Conservation (phyloP, 768 basidiomycete species). For the Termitomyces sp. region DNA sequence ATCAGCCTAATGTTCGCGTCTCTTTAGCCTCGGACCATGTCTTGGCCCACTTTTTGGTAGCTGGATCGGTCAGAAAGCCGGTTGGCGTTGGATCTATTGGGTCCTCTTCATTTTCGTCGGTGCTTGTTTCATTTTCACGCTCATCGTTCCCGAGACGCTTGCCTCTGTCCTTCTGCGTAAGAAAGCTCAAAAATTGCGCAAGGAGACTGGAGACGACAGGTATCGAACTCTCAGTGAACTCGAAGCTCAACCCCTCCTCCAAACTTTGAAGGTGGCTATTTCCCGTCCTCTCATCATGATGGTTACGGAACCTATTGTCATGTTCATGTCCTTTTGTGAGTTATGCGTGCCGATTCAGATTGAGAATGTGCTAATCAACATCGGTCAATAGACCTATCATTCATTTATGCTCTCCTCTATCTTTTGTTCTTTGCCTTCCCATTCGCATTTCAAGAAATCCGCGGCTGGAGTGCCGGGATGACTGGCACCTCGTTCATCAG, state of each 20-base stretch:
- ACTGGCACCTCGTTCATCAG: constrained; percentile 41
- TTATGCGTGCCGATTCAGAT: not conserved
- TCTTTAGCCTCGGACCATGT: constrained; percentile 37
- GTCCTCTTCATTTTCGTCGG: constrained; percentile 41
- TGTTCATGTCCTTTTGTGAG: constrained; percentile 10
- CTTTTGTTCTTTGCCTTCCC: constrained; percentile 43
- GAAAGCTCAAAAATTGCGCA: constrained; percentile 38
- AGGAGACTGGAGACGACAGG: constrained; percentile 24
- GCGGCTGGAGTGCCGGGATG: constrained; percentile 36
- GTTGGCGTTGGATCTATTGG: constrained; percentile 49
- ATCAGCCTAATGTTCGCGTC: not conserved
- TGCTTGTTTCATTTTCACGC: constrained; percentile 29
- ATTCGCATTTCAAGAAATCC: constrained; percentile 35
- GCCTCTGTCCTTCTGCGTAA: constrained; percentile 41
- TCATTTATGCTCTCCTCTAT: constrained; percentile 2
- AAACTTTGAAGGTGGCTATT: constrained; percentile 3
- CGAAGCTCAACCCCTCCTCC: not conserved
- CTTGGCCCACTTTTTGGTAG: constrained; percentile 49
- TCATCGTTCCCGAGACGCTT: constrained; percentile 51
- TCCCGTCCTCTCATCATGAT: constrained; percentile 6
- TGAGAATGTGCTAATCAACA: not conserved
- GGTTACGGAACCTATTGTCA: constrained; percentile 4
- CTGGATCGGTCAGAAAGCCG: constrained; percentile 41
- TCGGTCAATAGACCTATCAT: not conserved
- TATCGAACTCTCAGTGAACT: constrained; percentile 11